Percentiles rank a stretch among this genome's conserved stretches.
Evolutionary conservation across 108 stramenopile genomes (phyloP).

Genomic region (Cylindrotheca fusiformis): DNA sequence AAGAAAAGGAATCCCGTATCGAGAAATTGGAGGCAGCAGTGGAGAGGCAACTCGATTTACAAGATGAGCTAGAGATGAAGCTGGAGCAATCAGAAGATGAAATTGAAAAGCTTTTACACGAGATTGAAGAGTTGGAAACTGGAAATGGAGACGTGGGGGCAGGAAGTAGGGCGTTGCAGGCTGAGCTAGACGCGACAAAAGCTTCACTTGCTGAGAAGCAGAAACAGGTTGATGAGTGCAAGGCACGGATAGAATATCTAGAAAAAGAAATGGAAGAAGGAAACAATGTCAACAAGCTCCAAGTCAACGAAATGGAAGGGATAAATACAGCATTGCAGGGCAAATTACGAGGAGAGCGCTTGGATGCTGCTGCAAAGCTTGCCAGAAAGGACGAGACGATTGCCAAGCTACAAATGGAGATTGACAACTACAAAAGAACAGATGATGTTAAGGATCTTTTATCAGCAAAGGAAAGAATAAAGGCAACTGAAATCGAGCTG

Average conservation of each 20-base stretch:
- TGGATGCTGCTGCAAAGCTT: constrained; percentile 23
- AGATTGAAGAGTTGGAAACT: constrained; percentile 32
- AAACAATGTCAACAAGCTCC: constrained; percentile 19
- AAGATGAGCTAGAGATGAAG: constrained; percentile 13
- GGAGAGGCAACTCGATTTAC: constrained; percentile 18
- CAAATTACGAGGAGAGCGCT: constrained; percentile 24
- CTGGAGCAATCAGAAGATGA: constrained; percentile 29
- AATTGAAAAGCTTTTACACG: constrained; percentile 26
- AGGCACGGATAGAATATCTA: constrained; percentile 17
- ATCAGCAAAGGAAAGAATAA: constrained; percentile 13
- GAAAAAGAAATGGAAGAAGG: constrained; percentile 37
- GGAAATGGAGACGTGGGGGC: neutral
- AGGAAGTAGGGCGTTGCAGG: constrained; percentile 15
- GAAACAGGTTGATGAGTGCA: constrained; percentile 4
- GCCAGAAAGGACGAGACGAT: constrained; percentile 22
- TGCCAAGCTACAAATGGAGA: constrained; percentile 12
- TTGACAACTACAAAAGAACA: constrained; percentile 14
- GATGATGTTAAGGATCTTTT: constrained; percentile 25
- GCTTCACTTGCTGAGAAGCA: constrained; percentile 14
- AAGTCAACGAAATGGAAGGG: constrained; percentile 30
- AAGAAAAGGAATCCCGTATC: constrained; percentile 10
- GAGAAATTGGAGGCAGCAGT: constrained; percentile 14
- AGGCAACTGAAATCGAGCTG: constrained; percentile 14
- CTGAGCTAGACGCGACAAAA: constrained; percentile 21
- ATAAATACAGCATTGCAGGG: constrained; percentile 27